Evolutionary conservation across 2,329 filamentous ascomycete genomes (phyloP), one percentile per base, ranked within the genome.

Genomic region (Alternaria dauci): DNA sequence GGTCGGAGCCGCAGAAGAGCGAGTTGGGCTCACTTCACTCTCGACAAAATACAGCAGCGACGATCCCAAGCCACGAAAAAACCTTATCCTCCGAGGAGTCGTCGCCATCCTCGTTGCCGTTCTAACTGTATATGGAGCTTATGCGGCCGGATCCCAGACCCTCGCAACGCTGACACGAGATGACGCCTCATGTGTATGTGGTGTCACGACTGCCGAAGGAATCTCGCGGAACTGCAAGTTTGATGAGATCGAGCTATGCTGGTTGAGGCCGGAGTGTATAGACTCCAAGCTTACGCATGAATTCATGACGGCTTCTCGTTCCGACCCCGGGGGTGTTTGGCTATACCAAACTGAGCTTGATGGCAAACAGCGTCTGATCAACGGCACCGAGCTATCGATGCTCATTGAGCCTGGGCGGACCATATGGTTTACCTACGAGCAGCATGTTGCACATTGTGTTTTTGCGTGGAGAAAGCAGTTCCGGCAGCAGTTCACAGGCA

Each of bases 401-500:
- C 26, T 47, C 2, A 47, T 47, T 12, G 28, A 47, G 44, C 28
- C 44, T 11, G 28, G 28, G 11, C n/a, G 44, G n/a, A 47, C 44
- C n/a, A 47, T 47, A 47, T 47, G 12, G 44, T 32, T 47, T 5
- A 47, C 28, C 26, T 47, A 47, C 28, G n/a, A 47, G 28, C 28
- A 47, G 4, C 28, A 47, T 47, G 28, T 47, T 47, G 28, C 26
- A 11, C 44, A 47, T 12, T 47, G 28, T 8, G n/a, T 47, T 18
- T 47, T 47, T 28, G n/a, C n/a, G 6, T 47, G 28, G 44, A 47
- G 44, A 14, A 47, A 47, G 44, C 28, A 47, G 44, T 47, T 47
- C 9, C 28, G 28, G 30, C 11, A 32, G 44, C 28, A 32, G 25
- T 32, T 32, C n/a, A 47, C 28, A 47, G 28, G 44, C 9, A 47